Evolutionary conservation across 179 eudicot species (phyloP).

Genomic region (Sideroxylon spinosum): DNA sequence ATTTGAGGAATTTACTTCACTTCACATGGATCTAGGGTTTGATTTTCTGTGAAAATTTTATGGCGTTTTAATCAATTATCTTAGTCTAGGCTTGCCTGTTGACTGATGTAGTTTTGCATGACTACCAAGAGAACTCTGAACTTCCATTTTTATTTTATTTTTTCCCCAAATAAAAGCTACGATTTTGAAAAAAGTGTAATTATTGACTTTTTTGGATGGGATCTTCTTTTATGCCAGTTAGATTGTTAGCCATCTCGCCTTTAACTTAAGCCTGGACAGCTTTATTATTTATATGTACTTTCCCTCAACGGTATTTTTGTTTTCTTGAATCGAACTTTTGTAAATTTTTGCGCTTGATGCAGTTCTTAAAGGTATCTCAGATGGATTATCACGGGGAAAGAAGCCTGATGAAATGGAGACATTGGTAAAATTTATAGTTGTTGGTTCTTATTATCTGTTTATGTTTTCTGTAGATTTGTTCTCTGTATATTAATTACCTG

Average conservation of each 20-base stretch:
- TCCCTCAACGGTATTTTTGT: background rate
- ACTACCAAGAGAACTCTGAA: no score
- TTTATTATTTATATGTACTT: background rate
- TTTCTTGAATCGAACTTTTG: background rate
- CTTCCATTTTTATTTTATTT: no score
- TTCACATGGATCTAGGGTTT: background rate
- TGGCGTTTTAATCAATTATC: background rate
- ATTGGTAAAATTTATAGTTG: conserved; percentile 33
- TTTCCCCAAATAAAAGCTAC: no score
- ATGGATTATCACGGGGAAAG: conserved; percentile 75
- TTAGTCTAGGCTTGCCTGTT: background rate
- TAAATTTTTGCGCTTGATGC: conserved; percentile 14
- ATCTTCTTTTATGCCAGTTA: no score
- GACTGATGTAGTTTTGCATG: no score
- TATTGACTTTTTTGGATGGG: background rate
- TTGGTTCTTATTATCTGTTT: background rate
- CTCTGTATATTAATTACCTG: background rate
- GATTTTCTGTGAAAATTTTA: background rate
- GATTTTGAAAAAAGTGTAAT: background rate
- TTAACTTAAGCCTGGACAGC: no score
- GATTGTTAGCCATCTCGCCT: no score
- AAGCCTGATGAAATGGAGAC: conserved; percentile 71
- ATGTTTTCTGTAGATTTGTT: background rate
- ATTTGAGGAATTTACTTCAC: background rate
- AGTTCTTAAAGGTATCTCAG: conserved; percentile 86